These are phyloP conservation scores for Cinnamomum chago DNA, from an alignment of 164 flowering plant genomes.

Conservation along the genomic window DNA sequence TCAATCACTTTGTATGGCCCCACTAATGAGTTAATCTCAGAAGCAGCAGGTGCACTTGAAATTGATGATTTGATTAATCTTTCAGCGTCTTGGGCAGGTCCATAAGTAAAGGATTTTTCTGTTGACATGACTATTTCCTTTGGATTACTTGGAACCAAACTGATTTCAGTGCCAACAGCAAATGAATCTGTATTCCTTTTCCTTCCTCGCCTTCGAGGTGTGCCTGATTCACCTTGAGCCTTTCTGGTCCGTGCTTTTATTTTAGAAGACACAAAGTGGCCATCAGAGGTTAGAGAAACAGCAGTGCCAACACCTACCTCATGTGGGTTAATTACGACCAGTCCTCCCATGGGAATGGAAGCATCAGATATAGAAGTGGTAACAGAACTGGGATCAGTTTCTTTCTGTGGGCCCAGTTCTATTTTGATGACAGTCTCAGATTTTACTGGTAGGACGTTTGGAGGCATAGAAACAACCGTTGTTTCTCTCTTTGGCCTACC, in stretches of 20 bases:
- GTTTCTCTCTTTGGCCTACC: conserved; percentile 82
- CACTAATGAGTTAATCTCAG: conserved; percentile 24
- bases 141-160: conserved; percentile 4
- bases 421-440: conserved; percentile 15
- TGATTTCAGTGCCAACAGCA: conserved; percentile 13
- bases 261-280: conserved; percentile 23
- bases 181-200: conserved; percentile 26
- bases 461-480: conserved; percentile 26
- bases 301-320: conserved; percentile 14
- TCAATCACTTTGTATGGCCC: conserved; percentile 24
- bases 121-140: conserved; percentile 8
- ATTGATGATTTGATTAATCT: conserved; percentile 12
- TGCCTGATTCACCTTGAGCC: conserved; percentile 35
- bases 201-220: conserved; percentile 56
- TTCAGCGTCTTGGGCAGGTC: conserved; percentile 16
- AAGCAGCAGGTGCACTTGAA: conserved; percentile 22
- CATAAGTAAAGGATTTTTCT: neutral
- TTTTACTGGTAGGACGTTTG: neutral
- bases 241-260: conserved; percentile 40
- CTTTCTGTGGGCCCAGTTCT: conserved; percentile 24
- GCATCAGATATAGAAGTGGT: conserved; percentile 16
- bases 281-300: conserved; percentile 11
- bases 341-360: conserved; percentile 15
- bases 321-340: conserved; percentile 22
- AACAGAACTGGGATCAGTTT: conserved; percentile 9